phyloP scores from a whole-genome alignment of 805 yeast species.

The Kurtzmaniella fragi region DNA sequence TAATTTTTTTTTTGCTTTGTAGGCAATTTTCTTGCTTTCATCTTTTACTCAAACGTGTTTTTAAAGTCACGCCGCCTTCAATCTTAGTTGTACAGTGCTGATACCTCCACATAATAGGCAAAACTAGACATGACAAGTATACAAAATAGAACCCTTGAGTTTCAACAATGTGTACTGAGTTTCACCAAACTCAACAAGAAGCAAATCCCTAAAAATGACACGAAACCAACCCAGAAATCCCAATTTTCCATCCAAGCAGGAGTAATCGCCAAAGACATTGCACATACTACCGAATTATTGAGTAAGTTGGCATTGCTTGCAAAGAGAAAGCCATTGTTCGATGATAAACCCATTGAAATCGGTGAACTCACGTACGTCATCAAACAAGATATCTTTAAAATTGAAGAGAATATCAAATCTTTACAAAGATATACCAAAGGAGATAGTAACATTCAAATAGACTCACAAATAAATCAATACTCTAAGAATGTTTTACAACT shows the following conservation, averaged over 20 bases:
- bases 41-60: no score
- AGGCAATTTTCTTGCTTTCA: neutral
- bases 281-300: slow-evolving; percentile 75
- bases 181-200: slow-evolving; percentile 58
- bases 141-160: slow-evolving; percentile 87
- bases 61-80: no score
- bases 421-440: slow-evolving; percentile 51
- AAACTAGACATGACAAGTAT: slow-evolving; percentile 17
- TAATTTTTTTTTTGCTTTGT: no score
- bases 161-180: slow-evolving; percentile 83
- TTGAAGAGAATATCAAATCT: slow-evolving; percentile 65
- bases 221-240: slow-evolving; percentile 23
- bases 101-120: slow-evolving; percentile 6
- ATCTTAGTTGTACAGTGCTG: no score
- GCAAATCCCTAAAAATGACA: slow-evolving; percentile 11
- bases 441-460: slow-evolving; percentile 36
- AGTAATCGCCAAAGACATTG: slow-evolving; percentile 80
- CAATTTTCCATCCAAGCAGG: slow-evolving; percentile 62
- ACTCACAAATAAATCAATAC: slow-evolving; percentile 66
- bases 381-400: slow-evolving; percentile 79
- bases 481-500: slow-evolving; percentile 83
- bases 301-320: slow-evolving; percentile 81
- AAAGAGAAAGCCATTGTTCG: slow-evolving; percentile 83
- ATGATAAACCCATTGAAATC: slow-evolving; percentile 91
- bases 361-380: slow-evolving; percentile 85